Evolutionary conservation across 768 basidiomycete species (phyloP), one percentile per base, ranked within the genome.

Genomic region (Tricholoma flavovirens): DNA sequence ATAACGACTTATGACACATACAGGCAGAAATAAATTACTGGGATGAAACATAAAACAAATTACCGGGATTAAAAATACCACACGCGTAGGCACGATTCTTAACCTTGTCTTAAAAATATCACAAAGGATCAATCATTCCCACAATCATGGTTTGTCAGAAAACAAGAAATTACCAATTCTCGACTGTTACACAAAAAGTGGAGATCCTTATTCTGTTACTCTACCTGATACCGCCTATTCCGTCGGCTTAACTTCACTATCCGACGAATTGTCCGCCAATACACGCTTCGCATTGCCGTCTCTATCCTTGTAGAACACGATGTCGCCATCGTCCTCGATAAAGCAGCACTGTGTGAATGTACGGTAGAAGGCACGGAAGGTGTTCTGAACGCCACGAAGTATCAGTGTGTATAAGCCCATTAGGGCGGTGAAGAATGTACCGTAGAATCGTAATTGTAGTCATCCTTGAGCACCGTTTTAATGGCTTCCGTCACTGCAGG

Each of bases 381-480:
- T 73, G 60, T 80, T 81, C 79, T 82, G 56, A 38, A 26, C 5
- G 58, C 21, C 15, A 51, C 49, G 49, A 9, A 4, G 30, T 40
- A 15, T 55, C 12, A 56, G 29, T 11, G 46, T 22, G 56, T 38
- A 42, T 45, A 51, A 26, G 32, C 55, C 33, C 30, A 2, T 46
- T 29, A 9, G 51, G 29, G 9, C 32, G n/a, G 45, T 15, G 5
- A 26, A 10, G 29, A 11, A n/a, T 75, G 43, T 62, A 82, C 81
- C 36, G 83, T 82, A 5, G 82, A 80, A 60, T 84, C 83, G 59
- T 77, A 83, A 59, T 83, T 83, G 63, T 86, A 82, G 55, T 84
- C 76, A 11, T 81, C 80, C 38, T 75, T 74, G 43, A 86, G 74
- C 6, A 84, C 71, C 14, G 66, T 69, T 68, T 79, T 81, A 60